Base-by-base conservation (phyloP, 1,284 basidiomycete species). In the Ceratorhiza oryzae-sativae region DNA sequence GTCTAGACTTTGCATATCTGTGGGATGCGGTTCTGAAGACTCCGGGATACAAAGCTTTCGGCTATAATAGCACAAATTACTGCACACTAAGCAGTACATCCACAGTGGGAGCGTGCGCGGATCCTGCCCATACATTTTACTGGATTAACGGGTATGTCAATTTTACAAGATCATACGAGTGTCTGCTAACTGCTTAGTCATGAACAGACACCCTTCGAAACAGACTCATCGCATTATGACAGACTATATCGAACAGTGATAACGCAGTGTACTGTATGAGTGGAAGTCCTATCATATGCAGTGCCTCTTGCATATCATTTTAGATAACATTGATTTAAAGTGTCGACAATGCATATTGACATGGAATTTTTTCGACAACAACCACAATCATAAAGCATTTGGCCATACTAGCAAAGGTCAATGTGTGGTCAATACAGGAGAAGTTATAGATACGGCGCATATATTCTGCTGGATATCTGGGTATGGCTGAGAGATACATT, bases 41-140 rank as follows among this genome's bases (percentile, higher is more conserved):
- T 9, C 65, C 65, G 1, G 65, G 65, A 30, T 46, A 68, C 39
- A 32, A 56, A 32, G 65, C 49, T 1, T 68, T 68, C 56, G 65
- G 65, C 4, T 68, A 68, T 32, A 68, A 68, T 27, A 68, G 65
- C 25, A 68, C 51, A 1, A 15, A 1, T 13, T 56, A 56, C 27
- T 68, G 65, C 27, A 45, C 65, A 2, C 65, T 51, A 5, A 56
- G 51, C 18, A 56, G 51, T 45, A 68, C 65, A 1, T 56, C 51
- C 18, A 56, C 65, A 6, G 65, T 56, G 3, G 65, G 65, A 10
- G 51, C 51, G 8, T 68, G 65, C 39, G 13, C 49, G 12, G 65
- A 68, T 36, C 65, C 65, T 13, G 65, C 65, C 18, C 65, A 68
- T 46, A 68, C 65, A 55, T 68, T 68, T 25, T 68, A 56, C 25